Conservation (phyloP, 306 rosid genomes). For the Rosa chinensis region DNA sequence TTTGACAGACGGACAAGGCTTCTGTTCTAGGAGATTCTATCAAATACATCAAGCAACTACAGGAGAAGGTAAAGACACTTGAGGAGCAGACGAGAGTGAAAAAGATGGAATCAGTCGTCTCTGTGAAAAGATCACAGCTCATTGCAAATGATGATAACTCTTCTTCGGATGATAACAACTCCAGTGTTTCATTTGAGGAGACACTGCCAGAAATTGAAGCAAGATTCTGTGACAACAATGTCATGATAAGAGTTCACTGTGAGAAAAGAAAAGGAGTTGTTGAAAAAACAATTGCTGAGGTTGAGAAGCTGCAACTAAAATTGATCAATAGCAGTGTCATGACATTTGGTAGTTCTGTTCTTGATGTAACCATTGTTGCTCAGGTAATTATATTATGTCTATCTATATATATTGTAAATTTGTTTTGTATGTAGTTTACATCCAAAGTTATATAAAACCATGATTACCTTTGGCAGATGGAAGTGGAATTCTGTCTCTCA, state of each 20-base stretch:
- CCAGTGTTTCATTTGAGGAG: slow-evolving; percentile 34
- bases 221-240: slow-evolving; percentile 70
- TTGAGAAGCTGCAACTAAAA: slow-evolving; percentile 68
- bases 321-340: slow-evolving; percentile 65
- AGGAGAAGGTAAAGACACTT: slow-evolving; percentile 69
- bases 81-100: slow-evolving; percentile 70
- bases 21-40: slow-evolving; percentile 97
- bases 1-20: slow-evolving; percentile 87
- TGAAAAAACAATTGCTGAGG: slow-evolving; percentile 57
- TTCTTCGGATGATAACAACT: slow-evolving; percentile 27
- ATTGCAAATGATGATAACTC: slow-evolving; percentile 41
- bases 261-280: slow-evolving; percentile 68
- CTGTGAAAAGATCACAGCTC: slow-evolving; percentile 65
- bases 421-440: background rate
- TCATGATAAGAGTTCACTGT: slow-evolving; percentile 84
- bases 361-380: slow-evolving; percentile 82
- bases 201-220: slow-evolving; percentile 88
- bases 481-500: slow-evolving; percentile 59
- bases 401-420: background rate
- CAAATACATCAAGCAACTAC: slow-evolving; percentile 80
- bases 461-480: slow-evolving; percentile 62
- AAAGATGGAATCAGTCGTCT: slow-evolving; percentile 66
- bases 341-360: slow-evolving; percentile 75
- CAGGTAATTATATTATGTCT: slow-evolving; percentile 44
- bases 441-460: background rate